Evolutionary conservation across 2,329 filamentous ascomycete species (phyloP).

Genomic region (Aspergillus fijiensis): DNA sequence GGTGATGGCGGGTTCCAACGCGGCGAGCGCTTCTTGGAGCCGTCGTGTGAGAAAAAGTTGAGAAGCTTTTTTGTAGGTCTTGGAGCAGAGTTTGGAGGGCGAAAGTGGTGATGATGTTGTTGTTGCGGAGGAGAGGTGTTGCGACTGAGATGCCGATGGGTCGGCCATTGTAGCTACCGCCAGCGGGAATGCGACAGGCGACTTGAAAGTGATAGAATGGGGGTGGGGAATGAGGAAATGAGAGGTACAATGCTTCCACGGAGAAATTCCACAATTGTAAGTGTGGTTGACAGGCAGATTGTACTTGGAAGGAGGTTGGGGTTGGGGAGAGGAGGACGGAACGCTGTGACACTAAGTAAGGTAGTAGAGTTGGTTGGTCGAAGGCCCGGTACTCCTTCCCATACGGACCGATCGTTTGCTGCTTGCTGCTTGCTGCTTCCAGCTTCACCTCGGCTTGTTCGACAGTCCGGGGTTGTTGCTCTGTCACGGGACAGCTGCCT

Average conservation of each 20-base stretch:
- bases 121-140: slow-evolving; percentile 59
- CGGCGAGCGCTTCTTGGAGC: slow-evolving; percentile 82
- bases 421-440: slow-evolving; percentile 21
- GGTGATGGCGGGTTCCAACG: slow-evolving; percentile 77
- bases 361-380: neutral
- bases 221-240: neutral
- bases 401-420: no score
- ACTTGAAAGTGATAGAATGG: neutral
- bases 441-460: slow-evolving; percentile 35
- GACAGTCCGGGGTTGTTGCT: slow-evolving; percentile 24
- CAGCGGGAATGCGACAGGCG: slow-evolving; percentile 17
- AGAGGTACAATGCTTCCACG: neutral
- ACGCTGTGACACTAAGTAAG: slow-evolving; percentile 19
- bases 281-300: slow-evolving; percentile 10
- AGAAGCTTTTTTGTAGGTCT: slow-evolving; percentile 89
- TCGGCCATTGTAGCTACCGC: slow-evolving; percentile 33
- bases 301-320: slow-evolving; percentile 9
- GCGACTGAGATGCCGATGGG: slow-evolving; percentile 48
- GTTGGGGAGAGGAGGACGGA: slow-evolving; percentile 1
- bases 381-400: neutral
- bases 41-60: slow-evolving; percentile 93
- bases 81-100: slow-evolving; percentile 67
- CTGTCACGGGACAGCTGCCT: slow-evolving; percentile 31
- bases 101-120: slow-evolving; percentile 50
- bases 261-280: neutral